Evolutionary conservation across 768 basidiomycete genomes (phyloP).

Genomic region (Tephrocybe sp.): DNA sequence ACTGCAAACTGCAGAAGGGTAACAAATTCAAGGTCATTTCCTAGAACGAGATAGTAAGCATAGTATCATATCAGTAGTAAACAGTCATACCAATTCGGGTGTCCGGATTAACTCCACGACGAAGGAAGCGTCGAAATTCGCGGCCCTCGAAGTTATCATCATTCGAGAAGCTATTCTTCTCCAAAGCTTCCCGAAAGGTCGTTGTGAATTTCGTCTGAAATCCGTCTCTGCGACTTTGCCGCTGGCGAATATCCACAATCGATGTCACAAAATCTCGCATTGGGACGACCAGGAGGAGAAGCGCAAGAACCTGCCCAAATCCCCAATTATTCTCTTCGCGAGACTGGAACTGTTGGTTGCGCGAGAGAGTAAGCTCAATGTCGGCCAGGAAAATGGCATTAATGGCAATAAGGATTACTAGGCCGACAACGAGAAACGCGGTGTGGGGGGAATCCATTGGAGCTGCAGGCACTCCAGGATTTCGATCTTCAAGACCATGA

Average conservation of each 20-base stretch:
- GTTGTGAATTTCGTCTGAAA: neutral
- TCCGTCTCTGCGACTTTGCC: neutral
- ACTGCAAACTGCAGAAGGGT: neutral
- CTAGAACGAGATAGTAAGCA: neutral
- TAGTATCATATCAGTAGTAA: neutral
- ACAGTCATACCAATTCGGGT: neutral
- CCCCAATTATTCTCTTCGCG: too few relatives aligned
- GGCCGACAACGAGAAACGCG: neutral
- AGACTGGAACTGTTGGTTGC: constrained; percentile 2
- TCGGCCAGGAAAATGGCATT: constrained; percentile 19
- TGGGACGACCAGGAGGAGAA: constrained; percentile 21
- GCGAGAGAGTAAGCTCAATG: constrained; percentile 17
- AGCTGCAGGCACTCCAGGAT: neutral
- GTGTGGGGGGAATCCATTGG: neutral
- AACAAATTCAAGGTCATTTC: too few relatives aligned
- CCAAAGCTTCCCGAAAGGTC: neutral
- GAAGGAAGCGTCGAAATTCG: too few relatives aligned
- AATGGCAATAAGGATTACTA: constrained; percentile 12
- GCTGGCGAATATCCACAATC: neutral
- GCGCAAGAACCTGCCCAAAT: too few relatives aligned
- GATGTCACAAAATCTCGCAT: constrained; percentile 12
- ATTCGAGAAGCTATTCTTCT: too few relatives aligned
- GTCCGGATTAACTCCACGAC: neutral
- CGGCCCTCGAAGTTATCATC: too few relatives aligned
- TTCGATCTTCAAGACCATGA: neutral